These are phyloP conservation scores for Xylaria bambusicola DNA, from an alignment of 495 filamentous ascomycete genomes.

Conservation along the genomic window DNA sequence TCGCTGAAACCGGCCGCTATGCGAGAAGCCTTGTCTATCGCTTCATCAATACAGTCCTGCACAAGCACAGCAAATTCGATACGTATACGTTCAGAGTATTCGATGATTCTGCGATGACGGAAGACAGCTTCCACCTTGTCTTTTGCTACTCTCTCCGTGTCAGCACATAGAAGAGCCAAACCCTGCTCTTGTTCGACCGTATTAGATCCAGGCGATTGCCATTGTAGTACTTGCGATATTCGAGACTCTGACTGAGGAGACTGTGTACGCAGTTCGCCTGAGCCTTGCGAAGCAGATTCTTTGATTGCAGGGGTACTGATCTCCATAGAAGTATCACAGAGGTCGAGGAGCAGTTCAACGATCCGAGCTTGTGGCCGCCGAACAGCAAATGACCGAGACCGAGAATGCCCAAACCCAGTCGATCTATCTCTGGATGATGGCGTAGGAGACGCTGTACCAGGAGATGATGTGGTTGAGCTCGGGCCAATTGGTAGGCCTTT, in stretches of 20 bases:
- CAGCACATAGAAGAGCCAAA: slow-evolving; percentile 79
- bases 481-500: slow-evolving; percentile 88
- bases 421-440: slow-evolving; percentile 80
- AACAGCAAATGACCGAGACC: slow-evolving; percentile 80
- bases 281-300: slow-evolving; percentile 65
- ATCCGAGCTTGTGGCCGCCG: slow-evolving; percentile 86
- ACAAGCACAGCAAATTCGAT: slow-evolving; percentile 89
- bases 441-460: slow-evolving; percentile 66
- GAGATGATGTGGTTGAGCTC: slow-evolving; percentile 58
- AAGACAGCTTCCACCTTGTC: slow-evolving; percentile 91
- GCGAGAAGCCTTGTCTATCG: slow-evolving; percentile 83
- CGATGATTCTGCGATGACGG: slow-evolving; percentile 87
- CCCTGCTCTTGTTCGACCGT: slow-evolving; percentile 95
- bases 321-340: slow-evolving; percentile 94
- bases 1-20: slow-evolving; percentile 87
- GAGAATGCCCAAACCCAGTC: slow-evolving; percentile 67
- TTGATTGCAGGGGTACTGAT: slow-evolving; percentile 93
- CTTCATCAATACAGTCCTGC: slow-evolving; percentile 91
- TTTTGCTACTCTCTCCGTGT: slow-evolving; percentile 79
- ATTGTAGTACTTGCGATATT: slow-evolving; percentile 89
- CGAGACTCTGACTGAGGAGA: slow-evolving; percentile 94
- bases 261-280: slow-evolving; percentile 78
- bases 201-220: slow-evolving; percentile 89
- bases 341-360: slow-evolving; percentile 89
- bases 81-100: slow-evolving; percentile 94